phyloP scores from a whole-genome alignment of 2,329 filamentous ascomycete genomes.

The Parasarocladium wereldwijsianum region DNA sequence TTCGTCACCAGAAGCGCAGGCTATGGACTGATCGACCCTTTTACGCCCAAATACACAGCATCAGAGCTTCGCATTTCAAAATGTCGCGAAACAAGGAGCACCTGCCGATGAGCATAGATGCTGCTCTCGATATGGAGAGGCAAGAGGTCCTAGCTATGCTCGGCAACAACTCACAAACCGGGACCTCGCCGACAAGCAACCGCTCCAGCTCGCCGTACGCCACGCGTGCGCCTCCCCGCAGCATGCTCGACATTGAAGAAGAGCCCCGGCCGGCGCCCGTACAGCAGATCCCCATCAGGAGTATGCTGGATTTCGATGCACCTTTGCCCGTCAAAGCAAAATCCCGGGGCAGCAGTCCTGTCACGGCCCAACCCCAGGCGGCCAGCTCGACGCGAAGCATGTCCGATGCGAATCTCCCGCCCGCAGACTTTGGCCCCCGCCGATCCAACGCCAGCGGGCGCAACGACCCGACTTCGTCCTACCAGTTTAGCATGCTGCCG shows the following conservation, averaged over 20 bases:
- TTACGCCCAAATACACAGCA: too few relatives aligned
- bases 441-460: constrained; percentile 9
- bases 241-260: constrained; percentile 48
- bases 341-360: constrained; percentile 11
- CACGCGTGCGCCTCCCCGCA: constrained; percentile 50
- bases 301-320: constrained; percentile 43
- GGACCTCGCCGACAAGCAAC: constrained; percentile 19
- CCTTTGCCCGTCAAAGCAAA: constrained; percentile 17
- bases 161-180: constrained; percentile 28
- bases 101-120: constrained; percentile 58
- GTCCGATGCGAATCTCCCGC: constrained; percentile 36
- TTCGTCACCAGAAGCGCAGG: too few relatives aligned
- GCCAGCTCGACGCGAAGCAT: constrained; percentile 30
- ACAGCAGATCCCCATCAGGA: constrained; percentile 42
- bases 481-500: constrained; percentile 32
- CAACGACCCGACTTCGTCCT: constrained; percentile 33
- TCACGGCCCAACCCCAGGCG: neutral
- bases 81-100: constrained; percentile 17
- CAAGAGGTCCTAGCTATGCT: constrained; percentile 57
- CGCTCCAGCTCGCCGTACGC: constrained; percentile 39
- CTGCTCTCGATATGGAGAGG: constrained; percentile 63
- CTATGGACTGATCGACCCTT: too few relatives aligned
- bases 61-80: constrained; percentile 6
- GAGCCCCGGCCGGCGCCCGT: constrained; percentile 19
- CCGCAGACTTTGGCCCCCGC: constrained; percentile 27